phyloP scores from a whole-genome alignment of 2,329 filamentous ascomycete species.

The Epichloe glyceriae region DNA sequence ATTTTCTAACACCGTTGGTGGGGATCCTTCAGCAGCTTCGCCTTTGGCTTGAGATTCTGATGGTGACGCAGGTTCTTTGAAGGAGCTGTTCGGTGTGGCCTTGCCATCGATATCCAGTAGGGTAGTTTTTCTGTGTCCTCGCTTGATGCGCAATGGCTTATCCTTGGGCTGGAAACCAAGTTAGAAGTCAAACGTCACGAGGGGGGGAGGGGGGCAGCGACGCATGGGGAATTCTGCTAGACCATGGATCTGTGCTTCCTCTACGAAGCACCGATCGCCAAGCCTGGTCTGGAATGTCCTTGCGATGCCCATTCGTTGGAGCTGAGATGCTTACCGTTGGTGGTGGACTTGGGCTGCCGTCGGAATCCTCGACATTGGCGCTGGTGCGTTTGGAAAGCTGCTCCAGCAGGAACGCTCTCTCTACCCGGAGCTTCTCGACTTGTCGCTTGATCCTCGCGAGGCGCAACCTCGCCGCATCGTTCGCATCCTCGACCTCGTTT shows the following conservation, averaged over 20 bases:
- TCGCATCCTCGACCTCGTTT: conserved; percentile 82
- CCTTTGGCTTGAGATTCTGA: conserved; percentile 24
- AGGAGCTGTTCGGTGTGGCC: conserved; percentile 25
- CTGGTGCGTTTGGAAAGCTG: conserved; percentile 63
- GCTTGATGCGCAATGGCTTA: conserved; percentile 63
- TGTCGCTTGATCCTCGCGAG: conserved; percentile 70
- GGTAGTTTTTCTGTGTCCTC: conserved; percentile 53
- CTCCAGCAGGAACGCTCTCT: conserved; percentile 63
- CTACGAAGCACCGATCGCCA: too few relatives aligned
- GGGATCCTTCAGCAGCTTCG: conserved; percentile 7
- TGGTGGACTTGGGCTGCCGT: conserved; percentile 67
- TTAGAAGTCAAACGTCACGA: conserved; percentile 12
- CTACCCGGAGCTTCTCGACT: conserved; percentile 82
- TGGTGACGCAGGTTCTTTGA: conserved; percentile 33
- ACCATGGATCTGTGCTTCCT: too few relatives aligned
- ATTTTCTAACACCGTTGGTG: conserved; percentile 28
- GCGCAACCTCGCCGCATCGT: conserved; percentile 69
- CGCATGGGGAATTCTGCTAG: too few relatives aligned
- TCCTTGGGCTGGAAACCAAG: conserved; percentile 51
- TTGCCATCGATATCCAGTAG: conserved; percentile 31
- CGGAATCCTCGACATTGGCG: conserved; percentile 63
- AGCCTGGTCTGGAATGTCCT: too few relatives aligned
- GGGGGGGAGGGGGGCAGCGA: too few relatives aligned
- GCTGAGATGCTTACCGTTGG: conserved; percentile 46
- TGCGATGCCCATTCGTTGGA: not conserved